Percentiles rank a stretch among this genome's conserved stretches.
Evolutionary conservation across 31 red algal genomes (phyloP).

Genomic region (Odonthalia washingtoniensis): DNA sequence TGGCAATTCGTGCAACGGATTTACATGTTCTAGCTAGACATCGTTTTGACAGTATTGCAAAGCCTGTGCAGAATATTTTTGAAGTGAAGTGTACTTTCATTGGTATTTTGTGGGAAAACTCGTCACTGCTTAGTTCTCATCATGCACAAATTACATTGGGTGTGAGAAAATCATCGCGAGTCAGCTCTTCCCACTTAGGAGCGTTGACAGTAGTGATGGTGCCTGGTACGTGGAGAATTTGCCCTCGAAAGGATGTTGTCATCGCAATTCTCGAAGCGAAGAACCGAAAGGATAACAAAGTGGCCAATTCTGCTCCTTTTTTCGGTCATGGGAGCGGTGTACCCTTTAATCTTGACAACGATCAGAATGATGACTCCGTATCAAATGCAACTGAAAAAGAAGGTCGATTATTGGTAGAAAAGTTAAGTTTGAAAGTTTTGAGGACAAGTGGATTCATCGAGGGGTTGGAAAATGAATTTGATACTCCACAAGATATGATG

Average conservation of each 20-base stretch:
- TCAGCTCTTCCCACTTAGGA: constrained; percentile 55
- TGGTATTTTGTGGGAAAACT: constrained; percentile 72
- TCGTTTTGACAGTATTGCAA: constrained; percentile 55
- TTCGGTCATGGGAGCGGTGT: too few relatives aligned
- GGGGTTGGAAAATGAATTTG: constrained; percentile 47
- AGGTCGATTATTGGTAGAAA: constrained; percentile 62
- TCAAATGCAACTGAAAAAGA: constrained; percentile 62
- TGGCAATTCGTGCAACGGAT: constrained; percentile 68
- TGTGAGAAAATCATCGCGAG: constrained; percentile 30
- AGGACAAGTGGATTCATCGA: constrained; percentile 78
- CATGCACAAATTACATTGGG: constrained; percentile 64
- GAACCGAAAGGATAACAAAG: too few relatives aligned
- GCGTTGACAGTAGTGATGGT: constrained; percentile 52
- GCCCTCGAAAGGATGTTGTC: constrained; percentile 78
- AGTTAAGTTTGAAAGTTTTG: constrained; percentile 62
- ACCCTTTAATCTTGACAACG: too few relatives aligned
- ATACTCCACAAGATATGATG: constrained; percentile 3
- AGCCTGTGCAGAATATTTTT: constrained; percentile 47
- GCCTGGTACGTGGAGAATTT: constrained; percentile 76
- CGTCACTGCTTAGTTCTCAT: constrained; percentile 66
- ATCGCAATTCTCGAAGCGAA: constrained; percentile 65
- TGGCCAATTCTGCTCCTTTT: too few relatives aligned
- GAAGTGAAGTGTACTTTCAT: constrained; percentile 73
- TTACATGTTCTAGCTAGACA: constrained; percentile 60
- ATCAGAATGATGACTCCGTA: constrained; percentile 38